phyloP scores from a whole-genome alignment of 2,329 filamentous ascomycete species.

The Fusarium lateritium region DNA sequence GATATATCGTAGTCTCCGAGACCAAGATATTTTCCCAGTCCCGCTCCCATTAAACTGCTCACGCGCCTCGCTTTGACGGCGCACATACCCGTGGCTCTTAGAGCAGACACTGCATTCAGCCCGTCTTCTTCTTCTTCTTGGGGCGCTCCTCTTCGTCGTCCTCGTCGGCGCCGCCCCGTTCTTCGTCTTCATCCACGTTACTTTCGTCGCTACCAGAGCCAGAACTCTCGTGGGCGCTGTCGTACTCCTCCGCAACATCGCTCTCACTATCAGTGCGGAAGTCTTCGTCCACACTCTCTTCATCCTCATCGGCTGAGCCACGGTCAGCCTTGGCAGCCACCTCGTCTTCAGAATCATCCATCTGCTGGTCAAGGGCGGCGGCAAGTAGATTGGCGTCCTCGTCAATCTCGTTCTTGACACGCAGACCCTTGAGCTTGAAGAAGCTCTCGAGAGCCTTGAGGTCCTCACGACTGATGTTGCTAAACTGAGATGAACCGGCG shows the following conservation, averaged over 20 bases:
- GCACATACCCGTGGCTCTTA: neutral
- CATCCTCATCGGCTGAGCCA: slow-evolving; percentile 95
- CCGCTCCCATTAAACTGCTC: slow-evolving; percentile 39
- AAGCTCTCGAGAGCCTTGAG: slow-evolving; percentile 97
- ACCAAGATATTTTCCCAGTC: slow-evolving; percentile 35
- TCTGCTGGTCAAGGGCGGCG: slow-evolving; percentile 86
- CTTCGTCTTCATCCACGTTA: slow-evolving; percentile 63
- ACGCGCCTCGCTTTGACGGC: slow-evolving; percentile 1
- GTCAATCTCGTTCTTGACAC: slow-evolving; percentile 98
- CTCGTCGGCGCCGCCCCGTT: slow-evolving; percentile 57
- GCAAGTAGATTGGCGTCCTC: slow-evolving; percentile 88
- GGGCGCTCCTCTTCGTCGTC: slow-evolving; percentile 62
- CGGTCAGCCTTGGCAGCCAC: slow-evolving; percentile 81
- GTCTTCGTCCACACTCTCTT: slow-evolving; percentile 95
- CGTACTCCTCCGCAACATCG: slow-evolving; percentile 96
- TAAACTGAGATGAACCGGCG: slow-evolving; percentile 93
- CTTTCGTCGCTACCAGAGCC: slow-evolving; percentile 75
- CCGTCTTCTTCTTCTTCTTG: slow-evolving; percentile 66
- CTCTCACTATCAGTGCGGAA: slow-evolving; percentile 94
- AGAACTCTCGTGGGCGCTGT: slow-evolving; percentile 90
- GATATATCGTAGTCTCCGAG: slow-evolving; percentile 39
- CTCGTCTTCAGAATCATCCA: slow-evolving; percentile 88
- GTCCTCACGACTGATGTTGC: slow-evolving; percentile 99
- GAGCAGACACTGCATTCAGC: slow-evolving; percentile 29
- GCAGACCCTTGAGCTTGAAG: slow-evolving; percentile 95